Evolutionary conservation across 805 yeast species (phyloP).

Genomic region (Lipomyces orientalis): DNA sequence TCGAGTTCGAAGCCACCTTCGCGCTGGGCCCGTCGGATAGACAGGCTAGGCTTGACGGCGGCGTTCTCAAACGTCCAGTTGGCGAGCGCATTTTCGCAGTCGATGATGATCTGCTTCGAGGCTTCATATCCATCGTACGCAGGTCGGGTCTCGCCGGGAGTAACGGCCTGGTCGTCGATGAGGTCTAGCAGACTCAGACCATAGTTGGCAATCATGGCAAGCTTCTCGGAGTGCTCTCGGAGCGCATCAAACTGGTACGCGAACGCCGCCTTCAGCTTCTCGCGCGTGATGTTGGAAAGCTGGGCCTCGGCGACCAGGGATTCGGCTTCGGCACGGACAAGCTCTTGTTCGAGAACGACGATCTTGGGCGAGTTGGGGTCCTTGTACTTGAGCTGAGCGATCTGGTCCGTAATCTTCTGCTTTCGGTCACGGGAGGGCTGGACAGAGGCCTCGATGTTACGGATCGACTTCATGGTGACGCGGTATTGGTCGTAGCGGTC

Average conservation of each 20-base stretch:
- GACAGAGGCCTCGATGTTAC: constrained; percentile 96
- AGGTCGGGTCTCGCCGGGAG: constrained; percentile 99
- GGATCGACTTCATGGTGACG: constrained; percentile 88
- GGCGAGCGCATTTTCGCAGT: constrained; percentile 93
- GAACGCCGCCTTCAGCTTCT: constrained; percentile 96
- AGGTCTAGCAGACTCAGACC: constrained; percentile 97
- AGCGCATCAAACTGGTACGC: constrained; percentile 94
- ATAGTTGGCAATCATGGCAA: constrained; percentile 97
- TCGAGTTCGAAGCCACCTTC: constrained; percentile 24
- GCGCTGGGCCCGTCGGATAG: constrained; percentile 17
- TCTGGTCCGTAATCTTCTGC: constrained; percentile 95
- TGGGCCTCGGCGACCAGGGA: constrained; percentile 99
- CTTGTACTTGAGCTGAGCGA: constrained; percentile 96
- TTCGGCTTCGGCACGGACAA: constrained; percentile 99
- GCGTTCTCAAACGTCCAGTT: constrained; percentile 97
- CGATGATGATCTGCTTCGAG: constrained; percentile 95
- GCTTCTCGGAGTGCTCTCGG: constrained; percentile 94
- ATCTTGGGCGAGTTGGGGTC: constrained; percentile 98
- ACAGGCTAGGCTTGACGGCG: constrained; percentile 87
- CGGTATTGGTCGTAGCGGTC: constrained; percentile 99
- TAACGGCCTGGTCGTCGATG: constrained; percentile 94
- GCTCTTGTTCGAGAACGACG: constrained; percentile 93
- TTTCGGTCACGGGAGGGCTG: constrained; percentile 98
- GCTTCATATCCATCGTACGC: constrained; percentile 99
- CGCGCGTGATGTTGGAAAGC: constrained; percentile 96